phyloP scores from a whole-genome alignment of 345 rosid genomes.

The Trapa bicornis region DNA sequence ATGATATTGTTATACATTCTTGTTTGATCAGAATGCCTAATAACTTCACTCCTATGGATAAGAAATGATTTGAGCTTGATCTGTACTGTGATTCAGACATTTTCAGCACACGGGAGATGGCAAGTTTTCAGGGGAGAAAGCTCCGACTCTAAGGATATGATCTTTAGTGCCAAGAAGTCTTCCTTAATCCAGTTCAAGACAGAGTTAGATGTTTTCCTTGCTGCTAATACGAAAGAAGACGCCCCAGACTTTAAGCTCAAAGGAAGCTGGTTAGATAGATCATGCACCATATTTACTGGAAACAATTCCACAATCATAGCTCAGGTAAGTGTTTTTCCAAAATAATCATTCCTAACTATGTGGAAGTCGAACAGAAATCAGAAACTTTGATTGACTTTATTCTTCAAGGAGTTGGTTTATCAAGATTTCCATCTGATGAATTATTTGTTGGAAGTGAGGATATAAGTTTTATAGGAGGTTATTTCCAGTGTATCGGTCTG shows the following conservation, averaged over 20 bases:
- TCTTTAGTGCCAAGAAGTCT: constrained; percentile 25
- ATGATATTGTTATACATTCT: neutral
- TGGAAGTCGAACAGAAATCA: too few relatives aligned
- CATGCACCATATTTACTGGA: constrained; percentile 19
- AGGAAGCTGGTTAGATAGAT: constrained; percentile 23
- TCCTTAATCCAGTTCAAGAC: constrained; percentile 9
- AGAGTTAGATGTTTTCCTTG: constrained; percentile 23
- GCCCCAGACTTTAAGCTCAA: constrained; percentile 28
- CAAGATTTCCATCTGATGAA: neutral
- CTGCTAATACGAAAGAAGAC: constrained; percentile 13
- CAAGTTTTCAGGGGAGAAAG: constrained; percentile 11
- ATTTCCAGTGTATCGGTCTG: neutral
- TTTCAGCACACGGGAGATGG: too few relatives aligned
- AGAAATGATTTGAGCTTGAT: neutral
- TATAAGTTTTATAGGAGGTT: too few relatives aligned
- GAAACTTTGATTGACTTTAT: too few relatives aligned
- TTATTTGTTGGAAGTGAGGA: neutral
- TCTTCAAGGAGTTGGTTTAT: neutral
- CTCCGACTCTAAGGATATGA: constrained; percentile 9
- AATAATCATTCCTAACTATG: too few relatives aligned
- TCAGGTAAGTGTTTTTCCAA: too few relatives aligned
- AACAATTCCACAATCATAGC: constrained; percentile 19
- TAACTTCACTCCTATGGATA: neutral
- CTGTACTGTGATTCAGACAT: too few relatives aligned
- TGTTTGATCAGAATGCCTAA: neutral